Evolutionary conservation across 2,329 filamentous ascomycete genomes (phyloP).

Genomic region (Apiospora pterosperma): DNA sequence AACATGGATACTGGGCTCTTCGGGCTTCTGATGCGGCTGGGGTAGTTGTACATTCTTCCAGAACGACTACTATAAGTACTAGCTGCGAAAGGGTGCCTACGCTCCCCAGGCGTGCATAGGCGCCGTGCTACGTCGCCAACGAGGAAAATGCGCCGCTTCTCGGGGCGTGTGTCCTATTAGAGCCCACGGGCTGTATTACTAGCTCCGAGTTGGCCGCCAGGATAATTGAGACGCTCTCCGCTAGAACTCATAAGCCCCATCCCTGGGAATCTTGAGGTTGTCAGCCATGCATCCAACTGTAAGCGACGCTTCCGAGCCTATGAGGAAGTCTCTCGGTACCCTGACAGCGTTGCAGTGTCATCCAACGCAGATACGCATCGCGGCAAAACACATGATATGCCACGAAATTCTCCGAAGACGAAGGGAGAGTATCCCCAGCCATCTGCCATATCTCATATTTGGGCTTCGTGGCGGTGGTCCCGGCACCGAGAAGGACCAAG

Average conservation of each 20-base stretch:
- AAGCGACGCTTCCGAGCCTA: neutral
- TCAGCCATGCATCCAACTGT: neutral
- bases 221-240: neutral
- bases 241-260: neutral
- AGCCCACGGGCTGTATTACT: neutral
- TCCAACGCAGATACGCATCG: neutral
- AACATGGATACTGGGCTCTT: neutral
- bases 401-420: neutral
- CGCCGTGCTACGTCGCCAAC: conserved; percentile 19
- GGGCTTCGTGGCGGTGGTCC: neutral
- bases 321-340: neutral
- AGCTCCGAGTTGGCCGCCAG: neutral
- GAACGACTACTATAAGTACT: neutral
- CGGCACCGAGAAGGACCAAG: neutral
- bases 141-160: neutral
- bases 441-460: neutral
- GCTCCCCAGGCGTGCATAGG: conserved; percentile 20
- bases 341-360: neutral
- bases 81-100: neutral
- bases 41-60: neutral
- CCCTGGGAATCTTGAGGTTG: neutral
- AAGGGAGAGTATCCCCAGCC: neutral
- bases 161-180: neutral
- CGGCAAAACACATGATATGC: neutral
- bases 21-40: neutral